Base-by-base conservation (phyloP, 1,284 basidiomycete species). In the Fomitopsis betulina region DNA sequence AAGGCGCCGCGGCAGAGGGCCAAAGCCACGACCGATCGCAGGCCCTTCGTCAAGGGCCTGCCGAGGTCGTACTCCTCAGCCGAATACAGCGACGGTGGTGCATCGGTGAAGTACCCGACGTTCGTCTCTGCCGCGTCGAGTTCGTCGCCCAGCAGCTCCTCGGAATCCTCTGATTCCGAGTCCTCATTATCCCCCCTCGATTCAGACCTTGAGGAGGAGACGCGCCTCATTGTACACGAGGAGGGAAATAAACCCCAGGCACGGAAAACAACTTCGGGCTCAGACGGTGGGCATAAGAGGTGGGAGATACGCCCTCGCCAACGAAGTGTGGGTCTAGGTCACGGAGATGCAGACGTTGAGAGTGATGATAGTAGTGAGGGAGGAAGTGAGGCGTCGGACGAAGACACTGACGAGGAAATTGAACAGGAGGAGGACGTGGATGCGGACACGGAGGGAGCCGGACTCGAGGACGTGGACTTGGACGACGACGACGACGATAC, bases 251-350 rank as follows among this genome's bases (percentile, higher is more conserved):
- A 62, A 23, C 12, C 47, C 19, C 62, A 58, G 21, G 51, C 59
- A 1, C 64, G 64, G 32, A 65, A 63, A 42, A 62, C 63, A 42
- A 62, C 63, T 10, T 53, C 64, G 5, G 60, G 58, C 32, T 58
- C 61, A n/a, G 79, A 82, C 19, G 72, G 62, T 33, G 63, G 65
- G 52, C 75, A 77, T 56, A 81, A 75, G 63, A 76, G 76, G 64
- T 89, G 89, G 87, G 78, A 88, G 62, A 86, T 88, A 57, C 79
- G 79, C 52, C 80, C 87, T 17, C 79, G 87, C 57, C 85, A 85
- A 68, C 82, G 76, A 66, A 89, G 87, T 63, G 86, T 86, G 15
- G 83, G 82, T 35, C 76, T 77, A 15, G 83, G 79, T 59, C 85
- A 86, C 25, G 63, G 58, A 13, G 70, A 70, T 27, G 63, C 60